Evolutionary conservation across 163 green algal genomes (phyloP).

Genomic region (Prototheca stagnorum): DNA sequence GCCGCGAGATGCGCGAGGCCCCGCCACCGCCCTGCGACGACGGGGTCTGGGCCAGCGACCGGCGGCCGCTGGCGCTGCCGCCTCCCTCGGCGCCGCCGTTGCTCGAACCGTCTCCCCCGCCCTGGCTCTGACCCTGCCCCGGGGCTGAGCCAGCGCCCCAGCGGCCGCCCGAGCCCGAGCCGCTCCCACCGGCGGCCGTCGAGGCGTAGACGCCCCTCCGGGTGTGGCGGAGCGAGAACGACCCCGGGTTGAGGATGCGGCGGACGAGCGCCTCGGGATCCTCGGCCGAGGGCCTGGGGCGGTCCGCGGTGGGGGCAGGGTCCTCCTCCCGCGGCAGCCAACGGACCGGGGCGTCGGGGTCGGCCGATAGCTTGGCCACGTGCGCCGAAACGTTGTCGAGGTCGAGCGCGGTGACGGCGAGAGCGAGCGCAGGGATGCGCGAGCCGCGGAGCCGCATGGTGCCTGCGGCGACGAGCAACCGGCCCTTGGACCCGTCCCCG

Average conservation of each 20-base stretch:
- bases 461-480: slow-evolving; percentile 29
- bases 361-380: slow-evolving; percentile 17
- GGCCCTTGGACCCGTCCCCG: slow-evolving; percentile 14
- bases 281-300: neutral
- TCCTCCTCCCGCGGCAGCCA: no score
- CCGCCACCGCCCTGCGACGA: no score
- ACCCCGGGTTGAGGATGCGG: slow-evolving; percentile 31
- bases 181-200: neutral
- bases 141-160: no score
- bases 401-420: slow-evolving; percentile 19
- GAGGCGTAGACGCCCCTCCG: slow-evolving; percentile 3
- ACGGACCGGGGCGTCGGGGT: slow-evolving; percentile 16
- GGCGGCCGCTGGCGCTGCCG: no score
- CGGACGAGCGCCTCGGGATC: slow-evolving; percentile 1
- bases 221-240: slow-evolving; percentile 22
- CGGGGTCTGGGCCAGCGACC: no score
- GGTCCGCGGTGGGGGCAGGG: no score
- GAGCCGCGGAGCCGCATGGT: slow-evolving; percentile 12
- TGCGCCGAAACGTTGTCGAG: slow-evolving; percentile 34
- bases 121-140: neutral
- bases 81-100: no score
- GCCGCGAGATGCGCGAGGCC: no score
- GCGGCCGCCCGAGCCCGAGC: neutral
- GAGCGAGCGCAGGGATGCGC: slow-evolving; percentile 2
- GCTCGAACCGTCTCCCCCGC: neutral